Evolutionary conservation across 2,329 filamentous ascomycete species (phyloP), one percentile per base, ranked within the genome.

Genomic region (Sphaceloma murrayae): DNA sequence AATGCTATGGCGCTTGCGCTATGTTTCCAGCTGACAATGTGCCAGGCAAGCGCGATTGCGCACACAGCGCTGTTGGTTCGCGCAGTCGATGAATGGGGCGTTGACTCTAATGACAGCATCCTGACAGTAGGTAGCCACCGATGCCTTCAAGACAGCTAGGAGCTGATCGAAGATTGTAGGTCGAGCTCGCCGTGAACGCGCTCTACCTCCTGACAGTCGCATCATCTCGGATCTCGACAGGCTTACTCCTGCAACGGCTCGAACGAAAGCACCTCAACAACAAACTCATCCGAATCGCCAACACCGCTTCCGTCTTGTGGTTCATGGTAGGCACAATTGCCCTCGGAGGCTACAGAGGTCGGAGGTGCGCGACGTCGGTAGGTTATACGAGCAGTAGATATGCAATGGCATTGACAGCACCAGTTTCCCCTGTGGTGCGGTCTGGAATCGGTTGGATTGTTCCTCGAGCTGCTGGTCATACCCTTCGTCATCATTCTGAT

Each of bases 121-220:
- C 11, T 27, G 24, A 27, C 6, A 11, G 24, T 27, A 6, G 11
- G n/a, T n/a, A 27, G 24, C 24, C 11, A 27, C 24, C 6, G 24
- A 6, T 27, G 24, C 24, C 6, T 27, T 11, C 6, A 27, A 40
- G 17, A 9, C 22, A 40, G 17, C 11, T 40, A 10, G 24, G 24
- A 27, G 24, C 11, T 27, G 6, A 11, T 11, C 11, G 24, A 27
- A 6, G 6, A 27, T 27, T 27, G 6, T 27, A 27, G 24, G 11
- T 27, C 24, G 24, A 27, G 24, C 24, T 27, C 6, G 24, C 24
- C 7, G 24, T 40, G 22, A 40, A 29, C 24, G 30, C 30, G 9
- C 24, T 40, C 11, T 40, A 40, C 10, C 24, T 40, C 11, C 10
- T 40, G 10, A 29, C 36, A 17, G 36, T 40, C n/a, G 36, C 36